Evolutionary conservation across 805 yeast genomes (phyloP), one percentile per base, ranked within the genome.

Genomic region (Lachancea cidri): DNA sequence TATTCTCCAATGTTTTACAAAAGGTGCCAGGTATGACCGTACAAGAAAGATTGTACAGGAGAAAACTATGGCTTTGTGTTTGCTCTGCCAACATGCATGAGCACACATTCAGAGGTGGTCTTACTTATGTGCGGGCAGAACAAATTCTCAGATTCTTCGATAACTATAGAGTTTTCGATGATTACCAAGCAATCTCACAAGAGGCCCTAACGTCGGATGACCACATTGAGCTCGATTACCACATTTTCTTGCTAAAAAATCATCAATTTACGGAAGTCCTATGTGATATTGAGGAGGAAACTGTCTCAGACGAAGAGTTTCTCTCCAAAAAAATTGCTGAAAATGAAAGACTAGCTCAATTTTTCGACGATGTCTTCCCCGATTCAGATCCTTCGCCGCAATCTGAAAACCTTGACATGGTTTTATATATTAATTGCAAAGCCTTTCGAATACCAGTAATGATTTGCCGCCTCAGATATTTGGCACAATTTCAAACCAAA

Each of bases 251-350:
- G 19, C 32, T 43, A 22, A 39, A 39, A 33, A 43, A 39, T 11
- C 42, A 43, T 33, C 43, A 39, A 17, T 36, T 43, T 15, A 35
- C 39, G 33, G 42, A 43, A 24, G 35, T 39, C 1, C 29, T 39
- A 7, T 35, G 42, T 15, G 36, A 20, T 17, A 36, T 35, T 11
- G 31, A 32, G 16, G 46, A 43, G 17, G 29, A 27, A 13, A 22
- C 18, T 13, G 33, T 29, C 7, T 16, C 22, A 14, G 41, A 36
- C 15, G 38, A 39, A 8, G 42, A 39, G 27, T 39, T 43, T 18
- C 14, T 43, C n/a, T 31, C 17, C 8, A 25, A 35, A 22, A 43
- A 43, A 34, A 19, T 35, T 14, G 29, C 25, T 13, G 46, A 43
- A 18, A 43, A 43, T 31, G 39, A 39, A 4, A 14, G 35, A 15